phyloP scores from a whole-genome alignment of 108 stramenopile species.

The Mediolabrus comicus region DNA sequence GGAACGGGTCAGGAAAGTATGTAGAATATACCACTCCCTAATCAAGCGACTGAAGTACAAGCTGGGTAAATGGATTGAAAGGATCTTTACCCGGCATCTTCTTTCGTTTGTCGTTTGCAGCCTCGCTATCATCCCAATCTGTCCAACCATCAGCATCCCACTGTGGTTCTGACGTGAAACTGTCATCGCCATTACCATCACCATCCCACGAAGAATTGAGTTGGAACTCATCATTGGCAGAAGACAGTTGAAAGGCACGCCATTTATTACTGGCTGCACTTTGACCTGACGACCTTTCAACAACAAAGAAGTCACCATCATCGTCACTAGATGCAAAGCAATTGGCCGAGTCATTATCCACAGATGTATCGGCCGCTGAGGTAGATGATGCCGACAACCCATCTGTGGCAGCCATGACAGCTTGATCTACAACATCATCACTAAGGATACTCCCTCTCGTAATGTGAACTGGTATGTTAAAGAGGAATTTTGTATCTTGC shows the following conservation, averaged over 20 bases:
- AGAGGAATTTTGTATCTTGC: background rate
- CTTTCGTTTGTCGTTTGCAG: background rate
- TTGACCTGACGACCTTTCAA: slow-evolving; percentile 4
- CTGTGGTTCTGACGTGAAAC: background rate
- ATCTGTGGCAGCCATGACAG: slow-evolving; percentile 33
- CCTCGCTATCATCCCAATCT: slow-evolving; percentile 11
- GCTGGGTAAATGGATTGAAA: slow-evolving; percentile 1
- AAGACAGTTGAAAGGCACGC: slow-evolving; percentile 23
- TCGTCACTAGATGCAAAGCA: background rate
- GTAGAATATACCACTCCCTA: background rate
- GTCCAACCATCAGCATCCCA: slow-evolving; percentile 9
- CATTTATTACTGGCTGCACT: slow-evolving; percentile 11
- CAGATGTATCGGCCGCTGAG: slow-evolving; percentile 15
- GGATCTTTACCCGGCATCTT: background rate
- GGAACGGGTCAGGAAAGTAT: background rate
- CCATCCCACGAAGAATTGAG: background rate
- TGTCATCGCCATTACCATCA: background rate
- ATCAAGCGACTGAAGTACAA: background rate
- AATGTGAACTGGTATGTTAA: slow-evolving; percentile 5
- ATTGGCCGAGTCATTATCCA: background rate
- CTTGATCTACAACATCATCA: slow-evolving; percentile 41
- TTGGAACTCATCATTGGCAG: background rate
- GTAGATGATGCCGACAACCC: slow-evolving; percentile 23
- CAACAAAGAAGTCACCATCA: slow-evolving; percentile 30
- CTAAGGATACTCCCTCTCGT: slow-evolving; percentile 14